A percentile compares a stretch with the other conserved stretches of the same genome.
phyloP scores from a whole-genome alignment of 2,329 filamentous ascomycete genomes.

The Colletotrichum salicis region DNA sequence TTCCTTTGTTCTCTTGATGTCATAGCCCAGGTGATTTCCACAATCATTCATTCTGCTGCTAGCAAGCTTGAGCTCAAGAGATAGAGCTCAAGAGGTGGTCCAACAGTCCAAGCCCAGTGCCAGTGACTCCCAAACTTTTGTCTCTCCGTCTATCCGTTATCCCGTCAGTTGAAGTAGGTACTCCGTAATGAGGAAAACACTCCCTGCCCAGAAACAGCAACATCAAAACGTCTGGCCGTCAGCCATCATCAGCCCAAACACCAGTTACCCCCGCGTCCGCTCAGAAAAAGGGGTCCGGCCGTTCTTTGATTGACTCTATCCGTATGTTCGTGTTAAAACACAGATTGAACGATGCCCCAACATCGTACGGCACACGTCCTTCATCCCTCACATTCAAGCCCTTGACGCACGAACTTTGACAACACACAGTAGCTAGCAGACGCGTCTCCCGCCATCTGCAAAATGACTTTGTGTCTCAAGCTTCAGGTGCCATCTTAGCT shows the following conservation, averaged over 20 bases:
- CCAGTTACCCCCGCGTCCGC: not conserved
- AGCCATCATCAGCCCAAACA: not conserved
- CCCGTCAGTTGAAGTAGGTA: not conserved
- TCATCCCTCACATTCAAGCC: not conserved
- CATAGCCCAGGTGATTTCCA: not conserved
- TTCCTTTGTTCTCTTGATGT: not conserved
- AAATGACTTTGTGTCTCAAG: not conserved
- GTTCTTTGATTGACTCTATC: not conserved
- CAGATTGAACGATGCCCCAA: not conserved
- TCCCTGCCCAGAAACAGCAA: not conserved
- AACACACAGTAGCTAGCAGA: not conserved
- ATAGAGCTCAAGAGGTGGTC: not conserved
- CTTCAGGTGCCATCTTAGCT: not conserved
- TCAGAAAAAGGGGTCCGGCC: not conserved
- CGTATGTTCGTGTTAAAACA: not conserved
- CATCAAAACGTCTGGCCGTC: not conserved
- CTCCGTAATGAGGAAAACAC: not conserved
- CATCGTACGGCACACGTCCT: conserved; percentile 12
- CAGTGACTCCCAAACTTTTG: not conserved
- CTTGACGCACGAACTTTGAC: not conserved
- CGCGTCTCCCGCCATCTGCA: no score
- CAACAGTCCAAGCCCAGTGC: not conserved
- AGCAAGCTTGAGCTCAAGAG: not conserved
- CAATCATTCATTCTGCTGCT: not conserved
- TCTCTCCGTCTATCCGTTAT: not conserved